phyloP scores from a whole-genome alignment of 345 rosid species.

The Camelina laxa region DNA sequence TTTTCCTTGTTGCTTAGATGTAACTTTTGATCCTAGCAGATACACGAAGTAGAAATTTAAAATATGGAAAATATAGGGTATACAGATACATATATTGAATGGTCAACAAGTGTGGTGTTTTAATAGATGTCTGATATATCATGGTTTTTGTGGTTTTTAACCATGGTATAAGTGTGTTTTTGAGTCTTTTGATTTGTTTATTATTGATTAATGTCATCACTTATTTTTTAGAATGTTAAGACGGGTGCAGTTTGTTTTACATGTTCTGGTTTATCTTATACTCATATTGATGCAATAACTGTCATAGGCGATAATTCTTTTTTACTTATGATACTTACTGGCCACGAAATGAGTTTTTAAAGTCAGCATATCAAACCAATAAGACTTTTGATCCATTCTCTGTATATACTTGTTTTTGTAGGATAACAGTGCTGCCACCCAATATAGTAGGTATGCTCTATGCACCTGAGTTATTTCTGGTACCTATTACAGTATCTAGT shows the following conservation, averaged over 20 bases:
- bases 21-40: conserved; percentile 12
- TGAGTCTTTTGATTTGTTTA: no score
- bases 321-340: conserved; percentile 4
- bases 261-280: conserved; percentile 3
- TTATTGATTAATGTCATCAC: no score
- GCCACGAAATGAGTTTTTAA: not conserved
- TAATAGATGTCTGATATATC: conserved; percentile 4
- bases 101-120: not conserved
- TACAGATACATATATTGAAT: conserved; percentile 11
- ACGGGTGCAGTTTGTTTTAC: conserved; percentile 4
- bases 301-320: not conserved
- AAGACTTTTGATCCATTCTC: conserved; percentile 21
- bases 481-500: conserved; percentile 18
- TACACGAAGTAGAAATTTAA: conserved; percentile 5
- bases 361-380: conserved; percentile 9
- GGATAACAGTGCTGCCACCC: conserved; percentile 68
- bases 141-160: no score
- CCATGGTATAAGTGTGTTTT: no score
- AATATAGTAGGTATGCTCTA: conserved; percentile 70
- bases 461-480: conserved; percentile 31
- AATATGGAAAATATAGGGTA: not conserved
- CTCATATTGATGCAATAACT: conserved; percentile 2
- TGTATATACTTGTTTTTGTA: conserved; percentile 49
- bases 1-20: conserved; percentile 25
- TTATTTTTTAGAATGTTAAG: not conserved